A percentile compares a stretch with the other conserved stretches of the same genome.
These are phyloP conservation scores for Stachybotrys chlorohalonatus DNA, from an alignment of 2,329 filamentous ascomycete genomes.

Conservation along the genomic window DNA sequence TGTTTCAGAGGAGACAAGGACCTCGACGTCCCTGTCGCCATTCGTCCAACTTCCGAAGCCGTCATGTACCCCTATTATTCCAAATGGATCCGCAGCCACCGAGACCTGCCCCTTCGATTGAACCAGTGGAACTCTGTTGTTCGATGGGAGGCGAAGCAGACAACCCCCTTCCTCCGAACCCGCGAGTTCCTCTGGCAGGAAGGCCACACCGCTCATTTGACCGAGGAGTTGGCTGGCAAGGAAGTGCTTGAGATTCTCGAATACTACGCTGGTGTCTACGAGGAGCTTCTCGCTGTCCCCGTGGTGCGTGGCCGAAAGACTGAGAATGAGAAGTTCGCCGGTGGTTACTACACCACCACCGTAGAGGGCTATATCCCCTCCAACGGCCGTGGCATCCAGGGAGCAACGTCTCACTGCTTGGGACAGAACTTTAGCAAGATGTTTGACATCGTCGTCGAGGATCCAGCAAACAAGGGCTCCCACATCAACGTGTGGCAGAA, in stretches of 20 bases:
- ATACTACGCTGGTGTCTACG: slow-evolving; percentile 84
- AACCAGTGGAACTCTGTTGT: slow-evolving; percentile 97
- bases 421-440: slow-evolving; percentile 99
- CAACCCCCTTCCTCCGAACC: slow-evolving; percentile 77
- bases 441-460: slow-evolving; percentile 97
- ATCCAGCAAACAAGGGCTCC: slow-evolving; percentile 71
- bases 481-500: slow-evolving; percentile 95
- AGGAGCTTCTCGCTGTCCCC: slow-evolving; percentile 87
- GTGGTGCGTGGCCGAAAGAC: slow-evolving; percentile 93
- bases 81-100: slow-evolving; percentile 94
- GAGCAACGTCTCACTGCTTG: slow-evolving; percentile 85
- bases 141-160: slow-evolving; percentile 95
- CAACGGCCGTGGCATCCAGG: slow-evolving; percentile 94
- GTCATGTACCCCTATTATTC: slow-evolving; percentile 96
- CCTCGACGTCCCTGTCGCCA: slow-evolving; percentile 69
- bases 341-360: slow-evolving; percentile 92
- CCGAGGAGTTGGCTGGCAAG: slow-evolving; percentile 67
- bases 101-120: slow-evolving; percentile 84
- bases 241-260: slow-evolving; percentile 93
- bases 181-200: slow-evolving; percentile 98
- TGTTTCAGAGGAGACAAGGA: slow-evolving; percentile 67
- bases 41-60: slow-evolving; percentile 60
- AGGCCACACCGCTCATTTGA: slow-evolving; percentile 84
- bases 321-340: slow-evolving; percentile 96
- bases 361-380: slow-evolving; percentile 95